phyloP scores from a whole-genome alignment of 305 asterid species.

The Fraxinus sp. region DNA sequence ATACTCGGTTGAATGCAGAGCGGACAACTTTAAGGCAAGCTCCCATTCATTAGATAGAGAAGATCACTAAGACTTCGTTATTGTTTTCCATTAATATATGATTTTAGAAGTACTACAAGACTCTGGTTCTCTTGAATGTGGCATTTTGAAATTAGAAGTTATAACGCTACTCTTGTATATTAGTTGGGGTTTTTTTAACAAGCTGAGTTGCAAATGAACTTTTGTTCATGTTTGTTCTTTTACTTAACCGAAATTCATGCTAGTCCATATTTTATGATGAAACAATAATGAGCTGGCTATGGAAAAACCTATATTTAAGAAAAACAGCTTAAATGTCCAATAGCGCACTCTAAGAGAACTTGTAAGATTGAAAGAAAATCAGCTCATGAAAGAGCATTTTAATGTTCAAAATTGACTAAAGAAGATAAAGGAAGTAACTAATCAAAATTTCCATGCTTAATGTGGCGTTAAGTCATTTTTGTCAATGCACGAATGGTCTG shows the following conservation, averaged over 20 bases:
- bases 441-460: not conserved
- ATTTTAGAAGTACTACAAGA: not conserved
- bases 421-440: not conserved
- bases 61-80: not conserved
- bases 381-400: not conserved
- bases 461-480: not conserved
- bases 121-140: not conserved
- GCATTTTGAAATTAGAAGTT: not conserved
- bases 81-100: not conserved
- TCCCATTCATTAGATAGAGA: not conserved
- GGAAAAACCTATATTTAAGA: not conserved
- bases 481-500: not conserved
- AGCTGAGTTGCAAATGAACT: not conserved
- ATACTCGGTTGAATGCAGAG: not conserved
- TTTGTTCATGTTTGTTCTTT: not conserved
- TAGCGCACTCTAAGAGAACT: not conserved
- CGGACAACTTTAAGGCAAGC: not conserved
- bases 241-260: not conserved
- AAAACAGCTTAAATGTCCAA: not conserved
- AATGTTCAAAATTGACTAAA: not conserved
- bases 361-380: not conserved
- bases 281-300: not conserved
- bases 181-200: not conserved
- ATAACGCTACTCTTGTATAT: not conserved
- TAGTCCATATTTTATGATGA: not conserved